phyloP scores from a whole-genome alignment of 2,329 filamentous ascomycete species.

The Cordyceps pruinosa region DNA sequence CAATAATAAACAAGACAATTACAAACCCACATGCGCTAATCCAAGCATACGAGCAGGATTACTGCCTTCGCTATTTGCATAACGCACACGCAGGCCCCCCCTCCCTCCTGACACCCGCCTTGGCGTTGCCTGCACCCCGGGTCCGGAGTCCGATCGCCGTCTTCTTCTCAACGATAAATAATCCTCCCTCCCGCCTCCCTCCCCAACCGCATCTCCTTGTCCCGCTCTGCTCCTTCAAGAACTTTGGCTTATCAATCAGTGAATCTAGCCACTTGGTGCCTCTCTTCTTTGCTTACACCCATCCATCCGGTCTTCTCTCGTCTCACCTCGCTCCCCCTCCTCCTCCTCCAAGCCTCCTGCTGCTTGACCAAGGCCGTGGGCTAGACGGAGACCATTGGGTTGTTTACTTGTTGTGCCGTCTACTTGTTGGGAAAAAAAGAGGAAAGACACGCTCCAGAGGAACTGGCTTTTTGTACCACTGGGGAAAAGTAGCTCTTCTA shows the following conservation, averaged over 20 bases:
- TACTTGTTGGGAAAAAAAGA: background rate
- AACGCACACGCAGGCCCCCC: background rate
- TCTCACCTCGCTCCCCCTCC: background rate
- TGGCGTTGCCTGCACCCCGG: background rate
- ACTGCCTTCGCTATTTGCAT: conserved; percentile 11
- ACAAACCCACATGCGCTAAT: conserved; percentile 13
- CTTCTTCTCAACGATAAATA: conserved; percentile 8
- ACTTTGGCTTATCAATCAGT: background rate
- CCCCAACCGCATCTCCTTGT: background rate
- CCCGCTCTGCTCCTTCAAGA: background rate
- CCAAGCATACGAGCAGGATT: background rate
- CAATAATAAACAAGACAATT: background rate
- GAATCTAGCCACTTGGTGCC: background rate
- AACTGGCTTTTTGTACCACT: background rate
- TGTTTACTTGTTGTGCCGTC: background rate
- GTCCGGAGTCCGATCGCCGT: conserved; percentile 7
- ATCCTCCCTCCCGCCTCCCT: background rate
- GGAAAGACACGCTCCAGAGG: background rate
- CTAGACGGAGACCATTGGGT: background rate
- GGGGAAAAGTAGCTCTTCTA: conserved; percentile 18
- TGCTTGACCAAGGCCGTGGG: background rate
- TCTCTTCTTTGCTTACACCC: background rate
- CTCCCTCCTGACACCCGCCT: background rate
- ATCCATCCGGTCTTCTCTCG: background rate
- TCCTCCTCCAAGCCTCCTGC: background rate